Evolutionary conservation across 345 rosid species (phyloP).

Genomic region (Rhizophora apiculata): DNA sequence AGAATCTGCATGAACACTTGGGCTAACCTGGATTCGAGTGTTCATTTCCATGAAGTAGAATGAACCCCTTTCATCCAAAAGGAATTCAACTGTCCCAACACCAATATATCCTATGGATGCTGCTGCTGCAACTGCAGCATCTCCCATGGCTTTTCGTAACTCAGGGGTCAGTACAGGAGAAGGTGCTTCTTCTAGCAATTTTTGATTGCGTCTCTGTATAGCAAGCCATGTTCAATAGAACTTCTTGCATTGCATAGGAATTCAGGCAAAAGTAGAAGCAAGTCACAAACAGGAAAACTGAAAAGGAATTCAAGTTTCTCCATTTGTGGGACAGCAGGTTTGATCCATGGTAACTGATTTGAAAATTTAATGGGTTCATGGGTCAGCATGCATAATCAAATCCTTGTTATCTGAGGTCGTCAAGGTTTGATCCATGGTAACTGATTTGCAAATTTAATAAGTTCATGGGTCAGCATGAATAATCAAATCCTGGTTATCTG

Average conservation of each 20-base stretch:
- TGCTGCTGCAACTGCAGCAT: constrained; percentile 99
- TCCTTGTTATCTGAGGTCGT: too few species aligned
- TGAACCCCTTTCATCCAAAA: constrained; percentile 95
- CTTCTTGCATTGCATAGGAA: constrained; percentile 10
- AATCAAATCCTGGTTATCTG: too few species aligned
- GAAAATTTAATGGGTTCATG: too few species aligned
- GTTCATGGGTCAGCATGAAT: too few species aligned
- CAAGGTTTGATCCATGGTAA: too few species aligned
- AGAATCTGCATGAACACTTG: background rate
- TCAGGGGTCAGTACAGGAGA: constrained; percentile 96
- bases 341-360: too few species aligned
- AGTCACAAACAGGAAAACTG: background rate
- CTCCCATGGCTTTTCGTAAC: constrained; percentile 97
- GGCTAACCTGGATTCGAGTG: constrained; percentile 87
- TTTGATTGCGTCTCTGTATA: constrained; percentile 89
- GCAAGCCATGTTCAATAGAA: constrained; percentile 26
- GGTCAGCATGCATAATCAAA: too few species aligned
- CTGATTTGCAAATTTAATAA: too few species aligned
- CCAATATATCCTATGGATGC: constrained; percentile 98
- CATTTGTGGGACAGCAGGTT: background rate
- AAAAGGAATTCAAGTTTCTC: background rate
- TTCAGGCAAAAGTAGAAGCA: constrained; percentile 1
- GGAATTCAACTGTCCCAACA: constrained; percentile 96
- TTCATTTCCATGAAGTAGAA: constrained; percentile 99
- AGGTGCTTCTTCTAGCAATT: constrained; percentile 96